Base-by-base conservation (phyloP, 202 grass and related monocot genomes). In the Digitaria exilis region DNA sequence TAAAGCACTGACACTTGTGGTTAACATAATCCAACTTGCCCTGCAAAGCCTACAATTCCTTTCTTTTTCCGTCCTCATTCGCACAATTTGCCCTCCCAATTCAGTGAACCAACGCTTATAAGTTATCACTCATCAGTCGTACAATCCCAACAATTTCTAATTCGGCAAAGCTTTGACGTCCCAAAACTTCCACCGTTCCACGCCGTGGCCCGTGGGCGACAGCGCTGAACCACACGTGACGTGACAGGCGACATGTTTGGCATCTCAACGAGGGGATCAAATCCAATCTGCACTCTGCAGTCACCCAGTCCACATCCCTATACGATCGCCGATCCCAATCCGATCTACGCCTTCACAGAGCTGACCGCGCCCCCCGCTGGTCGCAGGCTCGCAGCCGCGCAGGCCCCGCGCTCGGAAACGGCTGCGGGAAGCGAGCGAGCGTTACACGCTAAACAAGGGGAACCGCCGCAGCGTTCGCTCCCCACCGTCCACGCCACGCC, bases 401-500 rank as follows among this genome's bases (percentile, higher is more conserved):
- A n/a, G n/a, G n/a, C n/a, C n/a, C n/a, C n/a, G 45, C 52, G 72
- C 21, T 81, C 26, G 32, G 69, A 69, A 16, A 71, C 61, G 54
- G 59, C 50, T 73, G 59, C 75, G 45, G 75, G 52, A 41, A 84
- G 41, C 44, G 16, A 7, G 42, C 50, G 59, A 84, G 28, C 30
- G 75, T 81, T 60, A 59, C 49, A n/a, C 46, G 24, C 68, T 19
- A 58, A 74, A 81, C 69, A n/a, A 17, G 60, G 60, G 29, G 41
- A 50, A 15, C 73, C 32, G 26, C 26, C 45, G 73, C 84, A 42
- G 24, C 43, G 42, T 69, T 76, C 22, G 4, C 75, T 79, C 88
- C 16, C 80, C 51, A 62, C 84, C 88, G 74, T 74, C 79, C 88
- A 67, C 84, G 77, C 78, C 82, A 26, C 45, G 22, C 34, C 30